Evolutionary conservation across 2,329 filamentous ascomycete genomes (phyloP).

Genomic region (Penicillium sp.): DNA sequence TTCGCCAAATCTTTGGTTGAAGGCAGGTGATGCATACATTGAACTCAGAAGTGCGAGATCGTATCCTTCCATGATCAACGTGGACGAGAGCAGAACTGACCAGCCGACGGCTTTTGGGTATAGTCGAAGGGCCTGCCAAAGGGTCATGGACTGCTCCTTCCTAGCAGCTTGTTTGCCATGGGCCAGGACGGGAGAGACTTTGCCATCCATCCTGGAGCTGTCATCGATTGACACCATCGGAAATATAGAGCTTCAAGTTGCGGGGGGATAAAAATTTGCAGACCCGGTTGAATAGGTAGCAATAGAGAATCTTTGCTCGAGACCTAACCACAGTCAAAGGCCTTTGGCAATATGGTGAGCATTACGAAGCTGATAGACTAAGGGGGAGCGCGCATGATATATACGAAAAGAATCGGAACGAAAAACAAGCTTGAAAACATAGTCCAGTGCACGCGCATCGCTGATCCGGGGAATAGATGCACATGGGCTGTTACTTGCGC

Average conservation of each 20-base stretch:
- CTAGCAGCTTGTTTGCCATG: slow-evolving; percentile 32
- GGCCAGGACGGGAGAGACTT: slow-evolving; percentile 7
- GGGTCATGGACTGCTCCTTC: slow-evolving; percentile 37
- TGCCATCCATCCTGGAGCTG: not conserved
- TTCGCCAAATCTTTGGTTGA: slow-evolving; percentile 33
- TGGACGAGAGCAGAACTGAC: slow-evolving; percentile 38
- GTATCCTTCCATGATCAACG: slow-evolving; percentile 45
- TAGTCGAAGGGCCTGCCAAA: slow-evolving; percentile 30
- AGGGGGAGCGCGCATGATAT: slow-evolving; percentile 1
- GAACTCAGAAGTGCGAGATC: slow-evolving; percentile 38
- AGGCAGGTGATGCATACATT: slow-evolving; percentile 34
- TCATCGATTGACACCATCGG: not conserved
- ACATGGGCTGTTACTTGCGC: not conserved
- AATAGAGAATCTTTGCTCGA: not conserved
- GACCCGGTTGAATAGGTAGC: not conserved
- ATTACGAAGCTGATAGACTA: not conserved
- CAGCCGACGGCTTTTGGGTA: slow-evolving; percentile 40
- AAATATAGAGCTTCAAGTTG: not conserved
- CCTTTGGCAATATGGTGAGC: not conserved
- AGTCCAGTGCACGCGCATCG: not conserved
- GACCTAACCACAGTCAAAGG: not conserved
- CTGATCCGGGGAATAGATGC: slow-evolving; percentile 11
- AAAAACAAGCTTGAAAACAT: not conserved
- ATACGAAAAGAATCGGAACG: not conserved
- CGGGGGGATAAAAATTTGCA: not conserved